A percentile compares a stretch with the other conserved stretches of the same genome.
Conservation (phyloP, 129 eudicot genomes). For the Flaveria brownii region DNA sequence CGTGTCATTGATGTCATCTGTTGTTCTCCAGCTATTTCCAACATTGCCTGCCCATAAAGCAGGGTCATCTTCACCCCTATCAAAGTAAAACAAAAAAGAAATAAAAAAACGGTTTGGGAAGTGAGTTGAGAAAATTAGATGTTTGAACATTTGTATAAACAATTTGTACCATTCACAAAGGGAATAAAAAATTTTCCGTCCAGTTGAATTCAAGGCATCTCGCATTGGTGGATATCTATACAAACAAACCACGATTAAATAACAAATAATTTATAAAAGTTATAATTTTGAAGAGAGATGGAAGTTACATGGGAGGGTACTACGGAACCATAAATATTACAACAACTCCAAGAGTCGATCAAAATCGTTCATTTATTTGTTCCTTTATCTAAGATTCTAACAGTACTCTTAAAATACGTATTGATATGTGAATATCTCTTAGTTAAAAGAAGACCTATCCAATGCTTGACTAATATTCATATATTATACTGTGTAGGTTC, state of each 20-base stretch:
- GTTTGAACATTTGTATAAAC: neutral
- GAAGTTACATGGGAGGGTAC: too few species aligned
- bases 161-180: constrained; percentile 79
- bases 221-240: constrained; percentile 95
- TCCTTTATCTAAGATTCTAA: too few species aligned
- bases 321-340: too few species aligned
- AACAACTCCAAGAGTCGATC: too few species aligned
- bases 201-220: constrained; percentile 80
- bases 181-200: constrained; percentile 85
- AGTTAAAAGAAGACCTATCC: too few species aligned
- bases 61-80: constrained; percentile 96
- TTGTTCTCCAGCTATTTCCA: constrained; percentile 98
- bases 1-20: constrained; percentile 84
- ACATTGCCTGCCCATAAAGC: constrained; percentile 88
- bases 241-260: constrained; percentile 11
- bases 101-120: neutral
- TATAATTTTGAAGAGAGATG: neutral
- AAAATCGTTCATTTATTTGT: too few species aligned
- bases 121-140: neutral
- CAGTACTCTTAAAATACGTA: too few species aligned
- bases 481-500: too few species aligned
- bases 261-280: neutral
- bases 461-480: too few species aligned
- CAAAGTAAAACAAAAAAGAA: constrained; percentile 12
- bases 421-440: too few species aligned